phyloP scores from a whole-genome alignment of 2,329 filamentous ascomycete genomes.

The Beauveria sp. region DNA sequence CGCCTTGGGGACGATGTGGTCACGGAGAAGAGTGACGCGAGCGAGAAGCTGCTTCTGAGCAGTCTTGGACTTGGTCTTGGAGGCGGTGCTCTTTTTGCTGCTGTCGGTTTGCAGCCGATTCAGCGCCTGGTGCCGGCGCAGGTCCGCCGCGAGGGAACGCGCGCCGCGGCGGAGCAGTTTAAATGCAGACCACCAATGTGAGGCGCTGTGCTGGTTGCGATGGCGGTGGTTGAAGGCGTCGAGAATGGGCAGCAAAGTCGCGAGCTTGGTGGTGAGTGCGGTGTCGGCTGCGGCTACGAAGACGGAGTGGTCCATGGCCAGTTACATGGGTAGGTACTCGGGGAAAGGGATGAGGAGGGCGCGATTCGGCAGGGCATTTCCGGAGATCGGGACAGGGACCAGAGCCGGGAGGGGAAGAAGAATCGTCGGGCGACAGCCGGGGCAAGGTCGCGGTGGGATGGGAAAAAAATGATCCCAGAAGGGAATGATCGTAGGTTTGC shows the following conservation, averaged over 20 bases:
- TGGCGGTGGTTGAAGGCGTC: constrained; percentile 74
- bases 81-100: constrained; percentile 1
- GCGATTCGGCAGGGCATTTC: too few species aligned
- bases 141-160: constrained; percentile 39
- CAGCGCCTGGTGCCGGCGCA: constrained; percentile 14
- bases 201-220: constrained; percentile 78
- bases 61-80: neutral
- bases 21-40: neutral
- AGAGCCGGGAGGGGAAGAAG: too few species aligned
- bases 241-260: constrained; percentile 47
- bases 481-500: neutral
- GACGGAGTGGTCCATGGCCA: neutral
- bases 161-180: constrained; percentile 62
- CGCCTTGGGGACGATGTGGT: constrained; percentile 15
- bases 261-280: constrained; percentile 20
- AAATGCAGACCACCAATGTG: constrained; percentile 74
- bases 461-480: neutral
- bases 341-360: too few species aligned
- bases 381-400: too few species aligned
- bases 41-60: neutral
- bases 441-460: neutral
- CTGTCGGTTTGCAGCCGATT: neutral
- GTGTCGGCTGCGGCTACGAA: neutral
- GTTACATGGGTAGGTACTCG: neutral
- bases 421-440: too few species aligned